Percentiles rank a stretch among this genome's conserved stretches.
Evolutionary conservation across 305 asterid genomes (phyloP).

Genomic region (Rubia balearica): DNA sequence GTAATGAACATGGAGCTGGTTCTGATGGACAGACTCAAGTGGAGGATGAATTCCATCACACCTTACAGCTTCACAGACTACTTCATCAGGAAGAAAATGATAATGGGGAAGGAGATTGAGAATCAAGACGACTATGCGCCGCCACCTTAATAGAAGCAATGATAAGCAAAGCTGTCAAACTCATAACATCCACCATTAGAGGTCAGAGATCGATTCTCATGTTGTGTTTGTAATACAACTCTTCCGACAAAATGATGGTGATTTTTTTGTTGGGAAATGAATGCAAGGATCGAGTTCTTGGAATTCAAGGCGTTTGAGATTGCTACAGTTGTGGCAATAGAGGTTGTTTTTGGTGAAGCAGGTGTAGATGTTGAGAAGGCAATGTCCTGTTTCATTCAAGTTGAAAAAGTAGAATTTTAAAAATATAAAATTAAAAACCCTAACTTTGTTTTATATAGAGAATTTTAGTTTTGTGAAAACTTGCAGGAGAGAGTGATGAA

Average conservation of each 20-base stretch:
- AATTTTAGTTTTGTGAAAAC: not conserved
- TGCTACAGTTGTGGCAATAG: conserved; percentile 66
- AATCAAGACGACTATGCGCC: conserved; percentile 8
- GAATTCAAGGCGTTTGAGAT: conserved; percentile 74
- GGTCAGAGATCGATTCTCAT: conserved; percentile 27
- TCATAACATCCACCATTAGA: conserved; percentile 42
- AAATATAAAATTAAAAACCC: not conserved
- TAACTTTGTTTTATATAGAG: not conserved
- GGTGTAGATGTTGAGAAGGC: conserved; percentile 40
- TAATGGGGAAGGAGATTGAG: conserved; percentile 15
- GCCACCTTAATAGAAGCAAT: conserved; percentile 18
- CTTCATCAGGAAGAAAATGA: conserved; percentile 38
- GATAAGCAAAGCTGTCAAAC: conserved; percentile 38
- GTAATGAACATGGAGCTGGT: conserved; percentile 64
- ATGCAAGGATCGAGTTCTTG: conserved; percentile 78
- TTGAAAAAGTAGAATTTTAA: conserved; percentile 43
- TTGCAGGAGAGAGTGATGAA: conserved; percentile 57
- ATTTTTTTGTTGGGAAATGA: conserved; percentile 33
- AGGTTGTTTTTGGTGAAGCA: conserved; percentile 39
- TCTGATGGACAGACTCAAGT: conserved; percentile 39
- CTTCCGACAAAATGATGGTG: conserved; percentile 12
- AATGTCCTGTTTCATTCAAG: conserved; percentile 33
- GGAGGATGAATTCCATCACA: conserved; percentile 65
- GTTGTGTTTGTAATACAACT: not conserved
- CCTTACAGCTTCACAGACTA: conserved; percentile 57